phyloP scores from a whole-genome alignment of 1,284 basidiomycete species.

The Apiotrichum akiyoshidainum region DNA sequence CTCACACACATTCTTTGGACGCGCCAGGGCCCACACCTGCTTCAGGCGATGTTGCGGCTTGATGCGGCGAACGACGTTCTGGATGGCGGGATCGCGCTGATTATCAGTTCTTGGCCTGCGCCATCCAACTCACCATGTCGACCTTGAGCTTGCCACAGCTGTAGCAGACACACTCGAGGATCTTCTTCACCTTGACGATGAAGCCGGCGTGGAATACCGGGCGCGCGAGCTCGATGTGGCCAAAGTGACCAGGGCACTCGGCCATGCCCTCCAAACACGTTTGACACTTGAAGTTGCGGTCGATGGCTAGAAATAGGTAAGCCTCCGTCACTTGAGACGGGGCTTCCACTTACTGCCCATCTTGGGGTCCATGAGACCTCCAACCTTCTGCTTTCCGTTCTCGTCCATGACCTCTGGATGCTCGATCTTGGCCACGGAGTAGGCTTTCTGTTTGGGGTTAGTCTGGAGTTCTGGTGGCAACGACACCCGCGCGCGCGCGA shows the following conservation, averaged over 20 bases:
- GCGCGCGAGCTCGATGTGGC: constrained; percentile 93
- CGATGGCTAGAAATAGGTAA: constrained; percentile 61
- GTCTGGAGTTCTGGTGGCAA: background rate
- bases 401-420: constrained; percentile 99
- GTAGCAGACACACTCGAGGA: constrained; percentile 96
- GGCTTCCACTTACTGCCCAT: constrained; percentile 68
- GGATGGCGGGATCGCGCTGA: constrained; percentile 76
- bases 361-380: constrained; percentile 94
- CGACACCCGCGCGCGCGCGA: background rate
- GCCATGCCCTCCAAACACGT: constrained; percentile 99
- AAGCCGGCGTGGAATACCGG: constrained; percentile 98
- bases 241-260: constrained; percentile 97
- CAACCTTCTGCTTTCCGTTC: constrained; percentile 80
- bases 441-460: constrained; percentile 74
- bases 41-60: constrained; percentile 86
- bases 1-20: constrained; percentile 74
- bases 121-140: constrained; percentile 74
- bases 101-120: background rate
- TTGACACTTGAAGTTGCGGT: constrained; percentile 99
- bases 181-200: constrained; percentile 99
- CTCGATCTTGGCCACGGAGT: constrained; percentile 97
- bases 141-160: constrained; percentile 98
- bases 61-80: constrained; percentile 75
- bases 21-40: constrained; percentile 67
- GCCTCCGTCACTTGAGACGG: constrained; percentile 24